These are phyloP conservation scores for Verticillium nonalfalfae DNA, from an alignment of 2,329 filamentous ascomycete species.

Conservation along the genomic window DNA sequence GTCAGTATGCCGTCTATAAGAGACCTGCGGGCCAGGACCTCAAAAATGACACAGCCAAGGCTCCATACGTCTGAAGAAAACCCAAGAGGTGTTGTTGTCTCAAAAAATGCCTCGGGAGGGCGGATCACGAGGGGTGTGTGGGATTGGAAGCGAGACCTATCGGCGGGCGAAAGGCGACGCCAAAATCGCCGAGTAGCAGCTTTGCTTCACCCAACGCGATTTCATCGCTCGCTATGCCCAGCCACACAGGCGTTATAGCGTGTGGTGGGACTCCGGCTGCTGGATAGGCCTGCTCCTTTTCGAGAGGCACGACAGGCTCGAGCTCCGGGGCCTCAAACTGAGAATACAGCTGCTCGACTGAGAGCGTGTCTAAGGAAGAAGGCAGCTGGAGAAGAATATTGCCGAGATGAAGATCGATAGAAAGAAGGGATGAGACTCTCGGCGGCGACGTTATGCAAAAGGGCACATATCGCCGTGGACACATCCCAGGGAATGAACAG, in stretches of 20 bases:
- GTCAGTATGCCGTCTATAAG: conserved; percentile 20
- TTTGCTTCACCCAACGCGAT: conserved; percentile 17
- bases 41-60: conserved; percentile 21
- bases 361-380: conserved; percentile 13
- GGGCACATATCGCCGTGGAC: conserved; percentile 20
- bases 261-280: conserved; percentile 19
- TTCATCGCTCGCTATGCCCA: conserved; percentile 24
- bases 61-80: conserved; percentile 21
- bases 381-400: conserved; percentile 23
- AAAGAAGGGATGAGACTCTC: neutral
- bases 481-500: conserved; percentile 19
- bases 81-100: conserved; percentile 22
- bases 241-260: conserved; percentile 22
- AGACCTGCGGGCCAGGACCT: conserved; percentile 18
- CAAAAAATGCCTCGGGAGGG: conserved; percentile 28
- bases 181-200: conserved; percentile 24
- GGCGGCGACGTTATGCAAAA: neutral
- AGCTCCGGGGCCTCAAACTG: conserved; percentile 15
- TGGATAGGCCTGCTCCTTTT: conserved; percentile 9
- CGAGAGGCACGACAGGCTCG: conserved; percentile 13
- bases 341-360: conserved; percentile 18
- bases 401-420: conserved; percentile 23
- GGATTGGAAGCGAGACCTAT: conserved; percentile 15
- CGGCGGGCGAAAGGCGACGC: conserved; percentile 22
- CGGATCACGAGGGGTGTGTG: conserved; percentile 20